Evolutionary conservation across 1,284 basidiomycete species (phyloP).

Genomic region (Lentinula novae-zelandiae): DNA sequence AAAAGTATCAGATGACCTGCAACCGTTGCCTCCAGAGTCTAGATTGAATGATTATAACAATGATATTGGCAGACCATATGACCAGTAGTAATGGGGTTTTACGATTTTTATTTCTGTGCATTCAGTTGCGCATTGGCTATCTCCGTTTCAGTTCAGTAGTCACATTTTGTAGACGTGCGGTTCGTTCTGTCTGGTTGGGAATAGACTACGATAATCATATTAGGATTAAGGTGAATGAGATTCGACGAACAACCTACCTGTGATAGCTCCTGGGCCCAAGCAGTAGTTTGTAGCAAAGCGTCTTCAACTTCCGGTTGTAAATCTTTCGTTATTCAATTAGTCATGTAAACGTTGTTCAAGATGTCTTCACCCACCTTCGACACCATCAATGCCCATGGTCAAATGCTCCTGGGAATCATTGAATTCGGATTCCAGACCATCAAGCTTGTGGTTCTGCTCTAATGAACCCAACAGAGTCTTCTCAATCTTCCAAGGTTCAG

Average conservation of each 20-base stretch:
- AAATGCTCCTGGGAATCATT: not conserved
- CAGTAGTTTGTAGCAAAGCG: not conserved
- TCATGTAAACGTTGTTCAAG: not conserved
- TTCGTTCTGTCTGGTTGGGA: conserved; percentile 5
- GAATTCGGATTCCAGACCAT: not conserved
- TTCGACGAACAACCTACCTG: not conserved
- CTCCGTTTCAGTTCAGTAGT: conserved; percentile 3
- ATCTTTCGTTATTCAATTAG: not conserved
- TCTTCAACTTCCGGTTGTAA: not conserved
- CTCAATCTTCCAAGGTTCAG: not conserved
- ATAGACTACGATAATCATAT: not conserved
- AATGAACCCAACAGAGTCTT: not conserved
- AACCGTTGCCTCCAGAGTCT: not conserved
- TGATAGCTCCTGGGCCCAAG: conserved; percentile 7
- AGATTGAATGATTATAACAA: too few species aligned
- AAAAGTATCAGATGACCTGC: not conserved
- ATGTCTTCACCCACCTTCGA: not conserved
- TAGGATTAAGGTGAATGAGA: not conserved
- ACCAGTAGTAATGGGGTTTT: not conserved
- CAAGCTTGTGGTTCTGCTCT: conserved; percentile 4
- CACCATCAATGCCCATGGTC: not conserved
- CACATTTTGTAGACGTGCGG: not conserved
- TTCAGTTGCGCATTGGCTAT: not conserved
- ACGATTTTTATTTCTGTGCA: not conserved
- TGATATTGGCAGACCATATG: not conserved